Percentiles rank a stretch among this genome's conserved stretches.
Conservation (phyloP, 805 yeast genomes). For the Phaffomyces thermotolerans region DNA sequence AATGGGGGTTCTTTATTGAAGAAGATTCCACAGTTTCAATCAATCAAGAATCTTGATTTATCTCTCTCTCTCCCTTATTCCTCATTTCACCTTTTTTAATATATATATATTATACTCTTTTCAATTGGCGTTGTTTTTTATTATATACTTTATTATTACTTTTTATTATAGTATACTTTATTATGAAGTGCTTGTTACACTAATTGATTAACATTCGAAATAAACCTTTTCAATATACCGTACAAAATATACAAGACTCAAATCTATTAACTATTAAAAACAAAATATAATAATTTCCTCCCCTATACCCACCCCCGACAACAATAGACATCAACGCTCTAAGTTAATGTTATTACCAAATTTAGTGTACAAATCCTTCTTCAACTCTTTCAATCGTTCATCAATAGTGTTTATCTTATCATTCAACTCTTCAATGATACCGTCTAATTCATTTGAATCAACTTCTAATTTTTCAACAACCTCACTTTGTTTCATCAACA, state of each 20-base stretch:
- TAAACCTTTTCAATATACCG: too few relatives aligned
- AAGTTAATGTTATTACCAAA: constrained; percentile 86
- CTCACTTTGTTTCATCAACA: constrained; percentile 57
- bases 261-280: too few relatives aligned
- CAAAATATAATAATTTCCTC: too few relatives aligned
- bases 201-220: too few relatives aligned
- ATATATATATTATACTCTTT: neutral
- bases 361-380: constrained; percentile 72
- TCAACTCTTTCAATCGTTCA: constrained; percentile 50
- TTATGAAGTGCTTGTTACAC: too few relatives aligned
- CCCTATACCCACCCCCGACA: too few relatives aligned
- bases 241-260: too few relatives aligned
- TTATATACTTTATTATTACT: too few relatives aligned
- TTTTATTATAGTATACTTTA: too few relatives aligned
- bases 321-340: constrained; percentile 58
- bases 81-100: neutral
- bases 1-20: constrained; percentile 39
- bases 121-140: too few relatives aligned
- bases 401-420: constrained; percentile 44
- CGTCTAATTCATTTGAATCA: constrained; percentile 49
- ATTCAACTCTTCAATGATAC: constrained; percentile 39
- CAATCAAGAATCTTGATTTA: constrained; percentile 13
- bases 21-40: constrained; percentile 33
- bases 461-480: constrained; percentile 62
- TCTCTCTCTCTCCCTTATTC: neutral